Percentiles rank a stretch among this genome's conserved stretches.
These are phyloP conservation scores for Talaromyces sp. DNA, from an alignment of 2,329 filamentous ascomycete genomes.

Conservation along the genomic window DNA sequence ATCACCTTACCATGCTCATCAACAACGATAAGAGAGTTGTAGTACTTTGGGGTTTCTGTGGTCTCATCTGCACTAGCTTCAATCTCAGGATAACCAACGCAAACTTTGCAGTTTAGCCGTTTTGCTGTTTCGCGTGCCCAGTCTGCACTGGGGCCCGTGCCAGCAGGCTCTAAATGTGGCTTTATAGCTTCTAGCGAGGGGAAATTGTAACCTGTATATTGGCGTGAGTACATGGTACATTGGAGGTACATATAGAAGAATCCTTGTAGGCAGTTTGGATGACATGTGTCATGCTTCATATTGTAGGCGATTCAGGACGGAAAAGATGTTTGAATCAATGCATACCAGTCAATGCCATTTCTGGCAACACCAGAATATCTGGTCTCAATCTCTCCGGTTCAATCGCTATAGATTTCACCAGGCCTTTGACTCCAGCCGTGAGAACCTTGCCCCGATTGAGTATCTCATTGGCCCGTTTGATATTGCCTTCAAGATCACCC, in stretches of 20 bases:
- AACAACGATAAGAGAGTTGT: constrained; percentile 64
- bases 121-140: constrained; percentile 63
- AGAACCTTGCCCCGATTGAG: constrained; percentile 38
- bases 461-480: constrained; percentile 46
- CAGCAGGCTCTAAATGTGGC: constrained; percentile 62
- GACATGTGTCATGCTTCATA: neutral
- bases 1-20: constrained; percentile 57
- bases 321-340: neutral
- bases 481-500: constrained; percentile 50
- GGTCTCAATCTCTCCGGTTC: constrained; percentile 36
- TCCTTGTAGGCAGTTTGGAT: neutral
- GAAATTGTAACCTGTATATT: constrained; percentile 62
- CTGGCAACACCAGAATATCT: constrained; percentile 63
- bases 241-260: neutral
- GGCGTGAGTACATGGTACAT: constrained; percentile 2
- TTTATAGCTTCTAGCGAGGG: constrained; percentile 58
- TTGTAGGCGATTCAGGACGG: no score
- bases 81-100: constrained; percentile 65
- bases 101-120: constrained; percentile 61
- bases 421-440: neutral
- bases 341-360: constrained; percentile 63
- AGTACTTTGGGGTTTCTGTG: constrained; percentile 42
- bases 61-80: constrained; percentile 14
- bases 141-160: constrained; percentile 55
- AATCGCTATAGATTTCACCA: neutral